Conservation (phyloP, 2,329 filamentous ascomycete species). For the Emergomyces orientalis region DNA sequence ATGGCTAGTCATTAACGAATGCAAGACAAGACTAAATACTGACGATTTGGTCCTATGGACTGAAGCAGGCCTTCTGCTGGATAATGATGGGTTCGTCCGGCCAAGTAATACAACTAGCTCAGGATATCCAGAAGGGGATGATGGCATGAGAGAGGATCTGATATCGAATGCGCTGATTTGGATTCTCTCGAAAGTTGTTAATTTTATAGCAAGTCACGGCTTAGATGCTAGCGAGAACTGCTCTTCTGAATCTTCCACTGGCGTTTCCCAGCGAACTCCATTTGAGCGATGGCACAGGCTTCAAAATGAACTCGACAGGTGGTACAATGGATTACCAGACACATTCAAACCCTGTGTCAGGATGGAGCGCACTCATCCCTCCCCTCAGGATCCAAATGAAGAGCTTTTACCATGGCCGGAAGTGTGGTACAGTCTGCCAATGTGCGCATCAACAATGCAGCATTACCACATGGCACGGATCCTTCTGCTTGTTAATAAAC, state of each 20-base stretch:
- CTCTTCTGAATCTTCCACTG: slow-evolving; percentile 22
- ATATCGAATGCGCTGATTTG: slow-evolving; percentile 57
- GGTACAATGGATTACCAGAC: slow-evolving; percentile 50
- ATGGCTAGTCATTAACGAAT: slow-evolving; percentile 45
- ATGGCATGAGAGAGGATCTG: slow-evolving; percentile 52
- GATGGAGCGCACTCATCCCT: slow-evolving; percentile 31
- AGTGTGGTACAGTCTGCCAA: slow-evolving; percentile 56
- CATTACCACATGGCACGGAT: slow-evolving; percentile 39
- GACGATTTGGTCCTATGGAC: slow-evolving; percentile 56
- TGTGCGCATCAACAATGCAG: slow-evolving; percentile 54
- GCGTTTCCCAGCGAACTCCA: slow-evolving; percentile 34
- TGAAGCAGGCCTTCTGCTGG: slow-evolving; percentile 52
- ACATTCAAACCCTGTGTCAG: slow-evolving; percentile 51
- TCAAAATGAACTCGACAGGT: slow-evolving; percentile 48
- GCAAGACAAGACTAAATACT: slow-evolving; percentile 51
- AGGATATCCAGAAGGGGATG: slow-evolving; percentile 29
- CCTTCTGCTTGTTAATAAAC: slow-evolving; percentile 36
- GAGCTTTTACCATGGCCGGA: slow-evolving; percentile 41
- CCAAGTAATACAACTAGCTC: slow-evolving; percentile 31
- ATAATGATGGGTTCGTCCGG: slow-evolving; percentile 43
- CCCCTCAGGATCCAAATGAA: slow-evolving; percentile 23
- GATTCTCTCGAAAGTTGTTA: slow-evolving; percentile 57
- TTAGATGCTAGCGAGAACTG: slow-evolving; percentile 26
- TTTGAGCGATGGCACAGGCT: slow-evolving; percentile 44
- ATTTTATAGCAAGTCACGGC: slow-evolving; percentile 53